Conservation (phyloP, 768 basidiomycete species). For the Lyophyllum shimeji region DNA sequence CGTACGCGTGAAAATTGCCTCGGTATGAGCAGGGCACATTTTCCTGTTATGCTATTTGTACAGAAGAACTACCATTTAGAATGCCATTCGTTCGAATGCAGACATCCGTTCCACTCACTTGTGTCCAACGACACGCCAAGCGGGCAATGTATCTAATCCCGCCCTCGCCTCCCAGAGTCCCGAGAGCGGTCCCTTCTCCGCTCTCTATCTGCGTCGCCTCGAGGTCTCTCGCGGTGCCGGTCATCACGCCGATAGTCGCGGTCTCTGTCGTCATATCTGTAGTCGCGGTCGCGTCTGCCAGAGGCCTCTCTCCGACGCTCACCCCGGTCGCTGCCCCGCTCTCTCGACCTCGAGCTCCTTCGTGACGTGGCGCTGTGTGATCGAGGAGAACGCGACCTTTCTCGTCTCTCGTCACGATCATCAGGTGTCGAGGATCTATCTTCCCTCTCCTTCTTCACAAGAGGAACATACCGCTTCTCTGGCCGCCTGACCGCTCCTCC, state of each 20-base stretch:
- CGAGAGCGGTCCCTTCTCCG: constrained; percentile 29
- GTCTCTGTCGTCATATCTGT: constrained; percentile 10
- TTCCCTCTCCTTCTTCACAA: constrained; percentile 69
- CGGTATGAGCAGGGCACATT: too few relatives aligned
- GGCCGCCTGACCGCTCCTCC: constrained; percentile 42
- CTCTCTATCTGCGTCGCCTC: constrained; percentile 33
- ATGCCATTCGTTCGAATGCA: background rate
- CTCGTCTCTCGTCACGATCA: constrained; percentile 21
- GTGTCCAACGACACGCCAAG: background rate
- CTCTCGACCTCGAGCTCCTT: constrained; percentile 52
- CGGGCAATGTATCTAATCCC: background rate
- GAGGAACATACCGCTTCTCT: constrained; percentile 81
- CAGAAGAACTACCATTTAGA: background rate
- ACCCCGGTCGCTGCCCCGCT: constrained; percentile 32
- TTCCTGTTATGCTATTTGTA: background rate
- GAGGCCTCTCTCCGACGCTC: constrained; percentile 25
- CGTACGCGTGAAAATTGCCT: too few relatives aligned
- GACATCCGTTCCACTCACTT: background rate
- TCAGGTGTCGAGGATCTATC: constrained; percentile 22
- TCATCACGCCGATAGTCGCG: constrained; percentile 7
- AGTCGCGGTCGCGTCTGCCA: constrained; percentile 16
- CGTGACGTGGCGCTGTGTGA: constrained; percentile 39
- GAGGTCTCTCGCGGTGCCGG: constrained; percentile 21
- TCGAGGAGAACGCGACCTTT: constrained; percentile 37
- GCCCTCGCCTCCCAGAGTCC: constrained; percentile 21